These are phyloP conservation scores for Hanseniaspora lachancei DNA, from an alignment of 805 yeast genomes.

Conservation along the genomic window DNA sequence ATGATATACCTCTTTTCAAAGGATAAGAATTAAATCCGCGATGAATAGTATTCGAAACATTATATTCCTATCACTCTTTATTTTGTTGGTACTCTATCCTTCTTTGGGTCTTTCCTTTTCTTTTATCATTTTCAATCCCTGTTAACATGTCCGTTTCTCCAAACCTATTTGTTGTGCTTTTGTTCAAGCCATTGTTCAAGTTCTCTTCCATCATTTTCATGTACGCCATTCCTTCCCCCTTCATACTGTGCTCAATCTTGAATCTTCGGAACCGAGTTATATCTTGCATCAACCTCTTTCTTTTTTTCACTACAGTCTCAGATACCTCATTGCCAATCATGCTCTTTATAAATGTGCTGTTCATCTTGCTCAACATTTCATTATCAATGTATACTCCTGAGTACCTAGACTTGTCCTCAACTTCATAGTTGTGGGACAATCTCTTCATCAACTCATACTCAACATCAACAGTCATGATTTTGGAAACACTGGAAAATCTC, in stretches of 20 bases:
- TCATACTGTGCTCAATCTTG: not conserved
- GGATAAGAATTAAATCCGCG: too few species aligned
- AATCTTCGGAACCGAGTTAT: slow-evolving; percentile 1
- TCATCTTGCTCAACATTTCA: not conserved
- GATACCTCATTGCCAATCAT: not conserved
- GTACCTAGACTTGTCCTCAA: not conserved
- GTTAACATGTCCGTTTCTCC: not conserved
- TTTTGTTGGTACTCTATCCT: not conserved
- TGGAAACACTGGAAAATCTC: not conserved
- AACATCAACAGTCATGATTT: not conserved
- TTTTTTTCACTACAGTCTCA: not conserved
- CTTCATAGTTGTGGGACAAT: slow-evolving; percentile 7
- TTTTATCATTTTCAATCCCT: not conserved
- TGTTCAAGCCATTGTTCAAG: not conserved
- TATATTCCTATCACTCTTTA: not conserved
- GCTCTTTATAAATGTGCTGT: too few species aligned
- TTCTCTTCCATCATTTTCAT: not conserved
- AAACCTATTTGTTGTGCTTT: not conserved
- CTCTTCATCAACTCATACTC: not conserved
- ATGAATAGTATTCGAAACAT: too few species aligned
- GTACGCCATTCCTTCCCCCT: not conserved
- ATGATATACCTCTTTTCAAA: not conserved
- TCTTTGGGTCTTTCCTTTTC: not conserved
- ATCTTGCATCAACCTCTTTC: slow-evolving; percentile 4
- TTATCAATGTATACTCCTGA: not conserved